phyloP scores from a whole-genome alignment of 2,329 filamentous ascomycete genomes.

The Sporothrix humicola region DNA sequence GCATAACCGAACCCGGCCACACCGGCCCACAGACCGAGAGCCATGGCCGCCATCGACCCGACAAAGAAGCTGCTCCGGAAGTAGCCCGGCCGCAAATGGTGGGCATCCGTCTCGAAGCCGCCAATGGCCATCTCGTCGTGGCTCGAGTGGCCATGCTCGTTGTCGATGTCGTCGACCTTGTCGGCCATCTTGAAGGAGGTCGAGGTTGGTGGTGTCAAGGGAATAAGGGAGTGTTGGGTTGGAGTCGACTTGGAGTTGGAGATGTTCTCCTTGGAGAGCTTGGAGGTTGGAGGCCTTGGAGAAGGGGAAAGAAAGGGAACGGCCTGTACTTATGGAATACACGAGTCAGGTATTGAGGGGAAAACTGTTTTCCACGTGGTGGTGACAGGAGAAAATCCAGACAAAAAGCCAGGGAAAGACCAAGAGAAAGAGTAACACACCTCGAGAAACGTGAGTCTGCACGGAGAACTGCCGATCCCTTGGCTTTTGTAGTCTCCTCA shows the following conservation, averaged over 20 bases:
- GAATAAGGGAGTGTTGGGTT: not conserved
- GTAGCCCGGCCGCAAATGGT: slow-evolving; percentile 33
- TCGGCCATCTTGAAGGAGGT: not conserved
- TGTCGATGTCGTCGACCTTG: slow-evolving; percentile 9
- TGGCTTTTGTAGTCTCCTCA: slow-evolving; percentile 15
- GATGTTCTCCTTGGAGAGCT: not conserved
- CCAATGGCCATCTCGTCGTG: slow-evolving; percentile 28
- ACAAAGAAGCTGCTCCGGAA: slow-evolving; percentile 33
- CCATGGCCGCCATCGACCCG: slow-evolving; percentile 35
- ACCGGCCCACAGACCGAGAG: slow-evolving; percentile 40
- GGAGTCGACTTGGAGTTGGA: not conserved
- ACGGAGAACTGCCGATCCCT: not conserved
- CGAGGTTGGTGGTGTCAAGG: not conserved
- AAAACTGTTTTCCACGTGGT: not conserved
- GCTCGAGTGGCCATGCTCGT: slow-evolving; percentile 8
- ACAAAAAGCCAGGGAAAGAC: not conserved
- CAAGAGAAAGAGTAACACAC: not conserved
- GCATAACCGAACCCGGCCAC: slow-evolving; percentile 43
- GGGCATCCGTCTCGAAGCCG: slow-evolving; percentile 30
- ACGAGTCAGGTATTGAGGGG: not conserved
- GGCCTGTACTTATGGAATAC: not conserved
- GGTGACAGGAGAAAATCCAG: not conserved
- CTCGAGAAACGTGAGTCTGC: not conserved
- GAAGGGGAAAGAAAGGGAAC: not conserved
- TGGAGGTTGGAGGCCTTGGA: not conserved